These are phyloP conservation scores for Mucor ambiguus DNA, from an alignment of 371 early-diverging fungal species.

Conservation along the genomic window DNA sequence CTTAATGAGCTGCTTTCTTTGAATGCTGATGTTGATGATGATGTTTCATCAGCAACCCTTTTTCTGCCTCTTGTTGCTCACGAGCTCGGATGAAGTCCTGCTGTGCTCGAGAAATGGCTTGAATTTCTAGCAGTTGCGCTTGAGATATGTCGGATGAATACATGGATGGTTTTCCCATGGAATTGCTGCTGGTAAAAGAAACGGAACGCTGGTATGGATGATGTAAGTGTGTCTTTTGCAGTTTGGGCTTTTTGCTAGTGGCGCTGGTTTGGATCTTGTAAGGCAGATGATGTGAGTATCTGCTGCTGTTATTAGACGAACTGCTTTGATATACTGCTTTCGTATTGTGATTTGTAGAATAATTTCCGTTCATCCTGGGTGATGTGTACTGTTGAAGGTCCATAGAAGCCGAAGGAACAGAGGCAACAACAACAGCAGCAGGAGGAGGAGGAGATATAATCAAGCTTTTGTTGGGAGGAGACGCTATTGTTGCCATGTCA, in stretches of 20 bases:
- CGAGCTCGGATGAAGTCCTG: conserved; percentile 25
- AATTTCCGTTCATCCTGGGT: conserved; percentile 9
- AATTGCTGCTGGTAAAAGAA: background rate
- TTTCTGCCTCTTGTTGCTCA: conserved; percentile 24
- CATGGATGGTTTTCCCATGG: conserved; percentile 15
- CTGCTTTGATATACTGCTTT: background rate
- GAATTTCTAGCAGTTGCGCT: conserved; percentile 20
- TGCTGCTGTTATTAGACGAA: background rate
- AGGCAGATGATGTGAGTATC: background rate
- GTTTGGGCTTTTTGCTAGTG: background rate
- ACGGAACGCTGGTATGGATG: background rate
- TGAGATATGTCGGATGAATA: conserved; percentile 20
- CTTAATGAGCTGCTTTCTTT: conserved; percentile 1
- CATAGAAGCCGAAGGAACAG: background rate
- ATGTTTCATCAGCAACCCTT: conserved; percentile 17
- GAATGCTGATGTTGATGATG: conserved; percentile 14
- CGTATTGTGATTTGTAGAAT: background rate
- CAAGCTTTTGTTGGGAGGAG: background rate
- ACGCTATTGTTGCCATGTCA: background rate
- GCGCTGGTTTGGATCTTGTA: conserved; percentile 2
- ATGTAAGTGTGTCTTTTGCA: background rate
- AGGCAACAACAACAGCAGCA: no score
- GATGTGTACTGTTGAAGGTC: conserved; percentile 1
- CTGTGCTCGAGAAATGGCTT: conserved; percentile 23
- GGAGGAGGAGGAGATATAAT: background rate